Evolutionary conservation across 1,284 basidiomycete species (phyloP), one percentile per base, ranked within the genome.

Genomic region (Pterula multifida): DNA sequence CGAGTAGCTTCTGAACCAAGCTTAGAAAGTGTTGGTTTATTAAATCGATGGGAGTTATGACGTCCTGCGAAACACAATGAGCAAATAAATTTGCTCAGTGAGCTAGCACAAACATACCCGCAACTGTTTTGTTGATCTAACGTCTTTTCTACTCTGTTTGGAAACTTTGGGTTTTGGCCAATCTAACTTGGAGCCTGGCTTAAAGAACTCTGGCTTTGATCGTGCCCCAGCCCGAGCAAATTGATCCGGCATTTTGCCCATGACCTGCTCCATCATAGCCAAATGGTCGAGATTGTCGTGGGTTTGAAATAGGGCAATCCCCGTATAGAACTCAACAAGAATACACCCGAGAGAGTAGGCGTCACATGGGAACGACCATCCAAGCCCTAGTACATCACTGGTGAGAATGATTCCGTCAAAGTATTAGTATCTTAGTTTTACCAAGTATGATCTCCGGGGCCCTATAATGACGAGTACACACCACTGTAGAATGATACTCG

Each of bases 201-300:
- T 90, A 73, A 98, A 98, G 65, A 88, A 97, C 61, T 98, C 95
- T 13, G 91, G 85, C 61, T 90, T 92, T 52, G 79, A 81, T 52
- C 80, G 79, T 52, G 76, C 78, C 25, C 78, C 88, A 55, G 75
- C 69, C 26, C 79, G 76, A 28, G 79, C 79, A 64, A 95, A 92
- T 3, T 84, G 79, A 45, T 85, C 81, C 0, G 94, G 92, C 84
- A 98, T 94, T 67, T 85, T 87, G 54, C 95, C 96, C 81, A 98
- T 95, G 28, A 98, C 96, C 57, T 89, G 84, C 66, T 98, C 94
- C 96, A 99, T 99, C 96, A 98, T 99, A 42, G 96, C 96, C 3
- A 99, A 80, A 65, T 99, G 96, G 63, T 98, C 96, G 11, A 98
- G 78, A 64, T 98, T 98, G 68, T 98, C 95, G 63, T 98, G 95